A percentile compares a stretch with the other conserved stretches of the same genome.
phyloP scores from a whole-genome alignment of 805 yeast species.

The Sungouiozyma ichnusensis region DNA sequence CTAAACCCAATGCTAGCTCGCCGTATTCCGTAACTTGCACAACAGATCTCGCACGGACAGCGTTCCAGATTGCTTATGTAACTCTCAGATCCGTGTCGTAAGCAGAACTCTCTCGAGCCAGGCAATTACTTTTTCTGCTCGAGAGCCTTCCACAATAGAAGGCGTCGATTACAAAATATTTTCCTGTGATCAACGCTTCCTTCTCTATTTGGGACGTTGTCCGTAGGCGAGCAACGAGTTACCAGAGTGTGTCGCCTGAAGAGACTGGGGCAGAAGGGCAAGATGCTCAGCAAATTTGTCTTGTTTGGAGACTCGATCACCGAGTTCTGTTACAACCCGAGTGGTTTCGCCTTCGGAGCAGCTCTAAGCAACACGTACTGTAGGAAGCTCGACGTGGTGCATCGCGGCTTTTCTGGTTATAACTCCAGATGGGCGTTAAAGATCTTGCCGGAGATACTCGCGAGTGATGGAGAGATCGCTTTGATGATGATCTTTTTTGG shows the following conservation, averaged over 20 bases:
- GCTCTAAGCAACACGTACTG: slow-evolving; percentile 42
- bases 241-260: too few relatives aligned
- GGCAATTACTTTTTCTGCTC: too few relatives aligned
- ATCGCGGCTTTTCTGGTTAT: slow-evolving; percentile 73
- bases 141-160: background rate
- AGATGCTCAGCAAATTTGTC: slow-evolving; percentile 32
- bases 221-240: too few relatives aligned
- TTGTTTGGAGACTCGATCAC: slow-evolving; percentile 12
- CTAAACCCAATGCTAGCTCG: too few relatives aligned
- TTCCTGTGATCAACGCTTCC: too few relatives aligned
- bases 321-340: slow-evolving; percentile 37
- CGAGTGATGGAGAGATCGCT: slow-evolving; percentile 37
- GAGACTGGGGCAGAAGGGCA: background rate
- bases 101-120: too few relatives aligned
- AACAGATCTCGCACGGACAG: too few relatives aligned
- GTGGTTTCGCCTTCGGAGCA: slow-evolving; percentile 41
- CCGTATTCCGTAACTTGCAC: too few relatives aligned
- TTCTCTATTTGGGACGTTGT: too few relatives aligned
- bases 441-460: slow-evolving; percentile 41
- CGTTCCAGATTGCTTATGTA: too few relatives aligned
- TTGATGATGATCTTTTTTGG: slow-evolving; percentile 63
- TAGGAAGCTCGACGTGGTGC: slow-evolving; percentile 56
- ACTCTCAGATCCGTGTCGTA: too few relatives aligned
- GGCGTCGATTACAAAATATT: too few relatives aligned
- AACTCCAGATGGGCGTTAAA: slow-evolving; percentile 49